Evolutionary conservation across 2,329 filamentous ascomycete species (phyloP).

Genomic region (Colletotrichum endophyticum): DNA sequence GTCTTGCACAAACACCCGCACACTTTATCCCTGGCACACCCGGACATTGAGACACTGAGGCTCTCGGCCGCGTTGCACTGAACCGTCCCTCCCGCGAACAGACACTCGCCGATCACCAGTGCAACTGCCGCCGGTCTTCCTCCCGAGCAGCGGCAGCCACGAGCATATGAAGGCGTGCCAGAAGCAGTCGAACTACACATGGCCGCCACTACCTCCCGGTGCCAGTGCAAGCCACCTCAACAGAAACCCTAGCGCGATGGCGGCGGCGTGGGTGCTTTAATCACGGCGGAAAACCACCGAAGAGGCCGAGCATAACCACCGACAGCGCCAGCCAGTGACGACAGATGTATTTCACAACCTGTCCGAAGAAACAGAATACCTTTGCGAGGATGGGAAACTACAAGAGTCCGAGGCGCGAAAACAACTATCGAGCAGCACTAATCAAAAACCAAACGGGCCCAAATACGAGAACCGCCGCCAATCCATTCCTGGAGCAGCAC

Average conservation of each 20-base stretch:
- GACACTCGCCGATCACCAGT: background rate
- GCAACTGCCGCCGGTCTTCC: background rate
- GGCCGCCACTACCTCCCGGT: background rate
- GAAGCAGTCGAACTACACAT: background rate
- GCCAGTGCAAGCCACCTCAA: slow-evolving; percentile 6
- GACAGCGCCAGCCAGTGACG: background rate
- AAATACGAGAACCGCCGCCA: slow-evolving; percentile 12
- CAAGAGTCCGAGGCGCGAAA: slow-evolving; percentile 1
- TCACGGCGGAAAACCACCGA: background rate
- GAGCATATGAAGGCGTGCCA: background rate
- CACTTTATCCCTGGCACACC: background rate
- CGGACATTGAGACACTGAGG: background rate
- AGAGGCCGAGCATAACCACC: background rate
- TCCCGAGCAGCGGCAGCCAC: background rate
- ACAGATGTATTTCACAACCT: background rate
- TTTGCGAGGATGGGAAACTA: background rate
- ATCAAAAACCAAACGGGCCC: background rate
- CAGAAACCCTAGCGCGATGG: background rate
- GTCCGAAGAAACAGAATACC: background rate
- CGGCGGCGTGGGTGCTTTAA: background rate
- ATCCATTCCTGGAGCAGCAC: slow-evolving; percentile 16
- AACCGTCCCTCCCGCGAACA: slow-evolving; percentile 9
- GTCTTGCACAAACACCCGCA: background rate
- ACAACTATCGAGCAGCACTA: background rate
- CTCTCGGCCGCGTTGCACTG: slow-evolving; percentile 8